A percentile compares a stretch with the other conserved stretches of the same genome.
Evolutionary conservation across 305 asterid genomes (phyloP).

Genomic region (Fraxinus angustifolia): DNA sequence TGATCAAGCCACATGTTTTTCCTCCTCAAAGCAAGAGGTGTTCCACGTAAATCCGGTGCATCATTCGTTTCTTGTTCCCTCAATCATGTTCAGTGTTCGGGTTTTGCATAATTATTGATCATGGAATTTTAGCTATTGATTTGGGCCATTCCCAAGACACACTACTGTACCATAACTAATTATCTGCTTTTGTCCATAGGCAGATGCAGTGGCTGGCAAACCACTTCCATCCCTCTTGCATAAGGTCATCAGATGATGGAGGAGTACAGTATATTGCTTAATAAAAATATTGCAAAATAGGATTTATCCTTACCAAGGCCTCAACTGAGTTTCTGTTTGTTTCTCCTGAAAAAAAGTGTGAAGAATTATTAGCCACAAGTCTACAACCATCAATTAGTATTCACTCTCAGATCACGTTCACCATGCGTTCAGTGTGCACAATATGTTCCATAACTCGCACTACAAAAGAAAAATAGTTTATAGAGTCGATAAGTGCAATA

Average conservation of each 20-base stretch:
- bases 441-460: not conserved
- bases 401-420: not conserved
- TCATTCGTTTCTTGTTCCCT: not conserved
- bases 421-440: not conserved
- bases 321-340: conserved; percentile 65
- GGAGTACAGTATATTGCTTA: not conserved
- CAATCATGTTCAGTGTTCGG: not conserved
- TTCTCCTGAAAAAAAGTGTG: conserved; percentile 48
- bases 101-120: not conserved
- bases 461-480: not conserved
- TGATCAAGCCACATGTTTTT: not conserved
- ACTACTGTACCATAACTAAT: not conserved
- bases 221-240: not conserved
- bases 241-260: not conserved
- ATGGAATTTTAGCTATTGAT: not conserved
- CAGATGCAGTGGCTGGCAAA: not conserved
- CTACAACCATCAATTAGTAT: not conserved
- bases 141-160: not conserved
- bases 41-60: not conserved
- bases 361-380: not conserved
- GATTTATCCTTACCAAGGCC: conserved; percentile 58
- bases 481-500: not conserved
- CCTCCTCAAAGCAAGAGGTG: not conserved
- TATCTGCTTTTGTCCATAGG: not conserved
- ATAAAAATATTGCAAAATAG: not conserved